These are phyloP conservation scores for Penium margaritaceum DNA, from an alignment of 139 green algal genomes.

Conservation along the genomic window DNA sequence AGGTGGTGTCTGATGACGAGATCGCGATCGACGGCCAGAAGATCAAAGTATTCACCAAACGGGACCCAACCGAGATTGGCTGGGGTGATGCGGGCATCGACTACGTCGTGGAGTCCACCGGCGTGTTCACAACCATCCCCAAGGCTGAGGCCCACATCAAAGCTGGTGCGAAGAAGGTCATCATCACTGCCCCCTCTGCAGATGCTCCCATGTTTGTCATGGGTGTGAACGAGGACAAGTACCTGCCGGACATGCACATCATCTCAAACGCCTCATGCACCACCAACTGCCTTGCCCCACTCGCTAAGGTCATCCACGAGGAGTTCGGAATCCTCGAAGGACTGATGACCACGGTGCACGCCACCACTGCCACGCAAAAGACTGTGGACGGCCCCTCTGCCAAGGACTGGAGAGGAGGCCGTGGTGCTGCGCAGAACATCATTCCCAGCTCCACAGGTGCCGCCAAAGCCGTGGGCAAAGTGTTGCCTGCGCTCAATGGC, in stretches of 20 bases:
- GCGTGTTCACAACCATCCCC: conserved; percentile 50
- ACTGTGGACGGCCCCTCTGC: conserved; percentile 86
- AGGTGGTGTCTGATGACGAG: conserved; percentile 21
- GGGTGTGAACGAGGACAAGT: conserved; percentile 85
- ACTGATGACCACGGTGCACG: conserved; percentile 89
- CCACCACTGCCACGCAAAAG: conserved; percentile 90
- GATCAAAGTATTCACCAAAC: conserved; percentile 22
- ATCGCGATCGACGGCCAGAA: conserved; percentile 26
- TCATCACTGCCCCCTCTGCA: conserved; percentile 81
- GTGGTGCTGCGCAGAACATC: conserved; percentile 81
- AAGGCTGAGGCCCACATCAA: conserved; percentile 42
- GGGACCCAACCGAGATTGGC: conserved; percentile 75
- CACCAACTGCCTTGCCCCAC: conserved; percentile 91
- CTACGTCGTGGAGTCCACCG: conserved; percentile 84
- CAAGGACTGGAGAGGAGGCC: conserved; percentile 92
- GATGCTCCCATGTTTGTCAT: conserved; percentile 89
- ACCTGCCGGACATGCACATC: conserved; percentile 58
- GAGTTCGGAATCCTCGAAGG: conserved; percentile 53
- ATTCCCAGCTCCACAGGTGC: conserved; percentile 90
- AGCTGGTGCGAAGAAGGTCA: conserved; percentile 86
- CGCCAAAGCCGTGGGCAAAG: conserved; percentile 78
- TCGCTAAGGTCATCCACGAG: conserved; percentile 69
- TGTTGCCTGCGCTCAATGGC: conserved; percentile 90
- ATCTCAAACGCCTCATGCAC: conserved; percentile 81
- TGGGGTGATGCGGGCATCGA: conserved; percentile 75